A percentile compares a stretch with the other conserved stretches of the same genome.
phyloP scores from a whole-genome alignment of 345 rosid species.

The Laguncularia racemosa region DNA sequence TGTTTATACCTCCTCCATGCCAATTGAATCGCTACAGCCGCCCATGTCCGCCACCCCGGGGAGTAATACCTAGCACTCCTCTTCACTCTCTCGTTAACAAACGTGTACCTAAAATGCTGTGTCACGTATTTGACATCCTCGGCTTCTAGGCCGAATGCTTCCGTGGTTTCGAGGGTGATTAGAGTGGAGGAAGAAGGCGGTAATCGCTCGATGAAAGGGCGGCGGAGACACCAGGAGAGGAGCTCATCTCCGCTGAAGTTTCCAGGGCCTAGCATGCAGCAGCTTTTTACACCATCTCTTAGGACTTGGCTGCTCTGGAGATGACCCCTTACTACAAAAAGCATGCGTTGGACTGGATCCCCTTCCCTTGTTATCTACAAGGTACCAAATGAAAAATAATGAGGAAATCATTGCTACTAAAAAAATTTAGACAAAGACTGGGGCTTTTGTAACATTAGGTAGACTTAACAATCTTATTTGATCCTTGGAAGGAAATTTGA shows the following conservation, averaged over 20 bases:
- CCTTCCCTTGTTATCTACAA: slow-evolving; percentile 87
- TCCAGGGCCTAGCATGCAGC: slow-evolving; percentile 97
- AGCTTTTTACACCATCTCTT: slow-evolving; percentile 76
- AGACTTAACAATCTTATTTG: too few species aligned
- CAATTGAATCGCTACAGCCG: slow-evolving; percentile 88
- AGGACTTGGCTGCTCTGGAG: slow-evolving; percentile 92
- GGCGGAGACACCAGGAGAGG: slow-evolving; percentile 80
- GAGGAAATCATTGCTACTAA: background rate
- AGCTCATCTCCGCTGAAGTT: slow-evolving; percentile 98
- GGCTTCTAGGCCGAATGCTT: slow-evolving; percentile 89
- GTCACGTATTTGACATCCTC: slow-evolving; percentile 89
- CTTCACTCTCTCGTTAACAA: slow-evolving; percentile 81
- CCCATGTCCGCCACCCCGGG: slow-evolving; percentile 99
- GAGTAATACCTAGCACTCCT: slow-evolving; percentile 93
- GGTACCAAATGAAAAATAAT: background rate
- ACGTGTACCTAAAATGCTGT: slow-evolving; percentile 93
- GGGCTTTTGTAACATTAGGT: too few species aligned
- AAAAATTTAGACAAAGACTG: background rate
- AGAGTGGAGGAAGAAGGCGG: slow-evolving; percentile 88
- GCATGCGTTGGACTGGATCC: slow-evolving; percentile 90
- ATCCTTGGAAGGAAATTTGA: too few species aligned
- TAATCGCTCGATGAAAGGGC: slow-evolving; percentile 80
- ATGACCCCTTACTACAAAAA: slow-evolving; percentile 94
- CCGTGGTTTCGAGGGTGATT: slow-evolving; percentile 81
- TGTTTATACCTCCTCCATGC: slow-evolving; percentile 95